Evolutionary conservation across 2,329 filamentous ascomycete species (phyloP), one percentile per base, ranked within the genome.

Genomic region (Claviceps cyperi): DNA sequence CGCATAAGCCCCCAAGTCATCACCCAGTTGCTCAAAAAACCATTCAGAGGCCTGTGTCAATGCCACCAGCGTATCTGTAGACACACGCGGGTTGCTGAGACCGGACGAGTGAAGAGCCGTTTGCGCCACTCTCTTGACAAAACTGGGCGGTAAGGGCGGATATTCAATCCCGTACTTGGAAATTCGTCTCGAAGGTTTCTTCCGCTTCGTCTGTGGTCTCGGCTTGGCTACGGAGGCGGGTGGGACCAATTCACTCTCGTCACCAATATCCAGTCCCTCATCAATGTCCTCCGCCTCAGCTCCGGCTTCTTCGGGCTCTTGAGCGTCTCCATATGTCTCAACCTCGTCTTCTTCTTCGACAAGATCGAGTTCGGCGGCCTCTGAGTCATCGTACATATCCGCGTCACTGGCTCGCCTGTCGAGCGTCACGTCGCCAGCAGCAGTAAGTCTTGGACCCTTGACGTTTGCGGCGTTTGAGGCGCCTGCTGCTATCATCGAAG

Each of bases 21-120:
- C 84, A 46, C 85, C 81, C 2, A 86, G 71, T 64, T 95, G 89
- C 66, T 94, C 87, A 63, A 95, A 94, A 65, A 89, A 95, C 84
- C 87, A 92, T 54, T 94, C 86, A 2, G 86, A 86, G 1, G 88
- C 86, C 62, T 88, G 83, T 59, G 83, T 81, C 49, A 95, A 79
- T 4, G 83, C 83, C 32, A 77, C 75, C 38, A 94, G 69, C 1
- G 85, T 82, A 48, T 92, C 86, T 44, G 84, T 80, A 51, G 75
- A 80, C 45, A 94, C 77, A 56, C 83, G 86, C 5, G 78, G 70
- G 57, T 83, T 86, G 57, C 75, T 75, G 9, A 75, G 71, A 19
- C 81, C 80, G 43, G 81, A 78, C 4, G 78, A 78, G 57, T 81
- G 80, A 19, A 84, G 76, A 59, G 88, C 86, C 1, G 77, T 83